Evolutionary conservation across 495 filamentous ascomycete genomes (phyloP).

Genomic region (Penicillium robsamsonii): DNA sequence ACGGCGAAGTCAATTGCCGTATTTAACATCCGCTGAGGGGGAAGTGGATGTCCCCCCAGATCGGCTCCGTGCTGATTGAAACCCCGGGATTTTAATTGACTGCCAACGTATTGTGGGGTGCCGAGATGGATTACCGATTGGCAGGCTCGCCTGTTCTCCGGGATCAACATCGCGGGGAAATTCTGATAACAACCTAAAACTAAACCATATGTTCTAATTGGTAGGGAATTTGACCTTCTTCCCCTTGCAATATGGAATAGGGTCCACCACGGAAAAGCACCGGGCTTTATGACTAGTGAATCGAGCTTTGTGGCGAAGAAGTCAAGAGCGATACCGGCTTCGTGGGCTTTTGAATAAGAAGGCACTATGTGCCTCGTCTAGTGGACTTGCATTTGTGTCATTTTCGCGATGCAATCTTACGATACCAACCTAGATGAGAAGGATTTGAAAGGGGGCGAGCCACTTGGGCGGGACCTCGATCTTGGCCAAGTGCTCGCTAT

Average conservation of each 20-base stretch:
- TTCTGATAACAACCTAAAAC: neutral
- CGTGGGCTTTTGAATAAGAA: neutral
- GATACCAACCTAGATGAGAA: slow-evolving; percentile 7
- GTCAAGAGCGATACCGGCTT: neutral
- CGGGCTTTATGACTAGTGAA: slow-evolving; percentile 15
- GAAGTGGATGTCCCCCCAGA: slow-evolving; percentile 2
- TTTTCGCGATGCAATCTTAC: neutral
- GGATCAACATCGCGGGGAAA: slow-evolving; percentile 10
- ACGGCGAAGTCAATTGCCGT: slow-evolving; percentile 8
- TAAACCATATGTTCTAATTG: neutral
- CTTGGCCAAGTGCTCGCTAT: slow-evolving; percentile 31
- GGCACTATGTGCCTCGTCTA: neutral
- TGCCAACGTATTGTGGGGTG: slow-evolving; percentile 1
- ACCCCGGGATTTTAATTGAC: neutral
- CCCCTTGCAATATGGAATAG: neutral
- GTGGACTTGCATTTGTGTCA: neutral
- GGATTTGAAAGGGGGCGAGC: slow-evolving; percentile 10
- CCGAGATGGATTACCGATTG: neutral
- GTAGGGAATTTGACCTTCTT: neutral
- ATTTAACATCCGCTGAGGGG: slow-evolving; percentile 1
- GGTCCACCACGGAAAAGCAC: slow-evolving; percentile 17
- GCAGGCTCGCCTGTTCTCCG: neutral
- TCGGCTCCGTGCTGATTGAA: neutral
- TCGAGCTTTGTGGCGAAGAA: slow-evolving; percentile 1
- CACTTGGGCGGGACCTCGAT: slow-evolving; percentile 25